Evolutionary conservation across 805 yeast genomes (phyloP), one percentile per base, ranked within the genome.

Genomic region (Helenozyma rhizophorensis): DNA sequence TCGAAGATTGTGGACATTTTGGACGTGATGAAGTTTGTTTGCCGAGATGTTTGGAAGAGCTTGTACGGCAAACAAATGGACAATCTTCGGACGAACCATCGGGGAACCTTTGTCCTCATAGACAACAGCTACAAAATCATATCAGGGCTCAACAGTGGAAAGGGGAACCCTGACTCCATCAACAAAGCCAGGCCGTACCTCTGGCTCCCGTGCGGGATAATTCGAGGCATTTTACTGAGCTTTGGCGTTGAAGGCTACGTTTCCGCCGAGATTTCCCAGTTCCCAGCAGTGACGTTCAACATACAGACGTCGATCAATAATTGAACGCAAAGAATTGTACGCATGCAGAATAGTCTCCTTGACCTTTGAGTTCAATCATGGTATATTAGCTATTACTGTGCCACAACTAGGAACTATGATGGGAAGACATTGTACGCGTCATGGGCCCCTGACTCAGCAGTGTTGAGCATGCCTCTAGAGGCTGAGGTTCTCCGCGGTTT

Each of bases 11-110:
- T 64, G 14, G 89, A 84, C 40, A 69, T 83, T 9, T 59, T 90
- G 23, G 89, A 85, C 43, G 73, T 90, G 24, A 85, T 93, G 86
- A 90, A 90, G 59, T 88, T 86, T 54, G 75, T 93, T 4, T 89
- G 97, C 54, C 73, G 95, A 28, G 97, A 89, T 46, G 82, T 89
- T 18, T 93, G 97, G 97, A 78, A 75, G 47, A 61, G 72, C 33
- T 53, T 90, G 18, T 87, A 77, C 59, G 76, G 79, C 23, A 90
- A 88, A 58, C 96, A 84, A 54, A 85, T 93, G 68, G 97, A 89
- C 54, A 88, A 87, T 46, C 68, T 93, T 37, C 74, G 95, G 40
- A 93, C 98, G 1, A 93, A 93, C 53, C 97, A 93, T 55, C 63
- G 94, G 23, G 84, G 93, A 6, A 83, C 89, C 0, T 85, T 78